Base-by-base conservation (phyloP, 176 grass and related monocot species). In the Carex littledalei region DNA sequence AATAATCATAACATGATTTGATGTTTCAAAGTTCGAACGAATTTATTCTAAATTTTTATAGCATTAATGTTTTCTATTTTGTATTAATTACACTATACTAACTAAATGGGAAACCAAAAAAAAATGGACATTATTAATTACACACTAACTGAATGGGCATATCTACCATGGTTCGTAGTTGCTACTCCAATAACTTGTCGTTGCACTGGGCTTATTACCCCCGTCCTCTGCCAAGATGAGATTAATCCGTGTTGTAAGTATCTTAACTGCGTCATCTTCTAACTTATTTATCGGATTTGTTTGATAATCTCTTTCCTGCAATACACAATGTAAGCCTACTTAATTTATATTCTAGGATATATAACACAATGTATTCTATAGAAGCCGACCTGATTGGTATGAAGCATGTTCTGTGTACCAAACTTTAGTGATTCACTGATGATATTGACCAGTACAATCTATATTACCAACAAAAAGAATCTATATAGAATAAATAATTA, bases 161-260 rank as follows among this genome's bases (percentile, higher is more conserved):
- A 74, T 87, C 85, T 98, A 94, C 95, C 93, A 98, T 3, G 95
- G 93, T 76, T 98, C 95, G 0, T 86, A 89, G 75, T 86, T 90
- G 21, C 82, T 90, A 55, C 89, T 94, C 91, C 95, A 92, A 72
- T 93, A 98, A 85, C 73, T 90, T 53, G 60, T 26, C 17, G 20
- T 83, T 77, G 84, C 70, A 80, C 71, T 84, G 6, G 54, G 41
- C 29, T 81, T 85, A 49, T 37, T 91, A 92, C 95, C 91, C 80
- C 92, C 95, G 72, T 93, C 95, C 67, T 98, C 90, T 79, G 87
- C 88, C 67, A 93, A 84, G 84, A 98, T 93, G 45, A 98, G 76
- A 8, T 70, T 88, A 58, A 93, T 8, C 15, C 92, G 86, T 4
- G 41, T 47, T 47, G 7, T 89, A 0, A 94, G 89, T 63, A 89